phyloP scores from a whole-genome alignment of 345 rosid species.

The Raphanus raphanistrum region DNA sequence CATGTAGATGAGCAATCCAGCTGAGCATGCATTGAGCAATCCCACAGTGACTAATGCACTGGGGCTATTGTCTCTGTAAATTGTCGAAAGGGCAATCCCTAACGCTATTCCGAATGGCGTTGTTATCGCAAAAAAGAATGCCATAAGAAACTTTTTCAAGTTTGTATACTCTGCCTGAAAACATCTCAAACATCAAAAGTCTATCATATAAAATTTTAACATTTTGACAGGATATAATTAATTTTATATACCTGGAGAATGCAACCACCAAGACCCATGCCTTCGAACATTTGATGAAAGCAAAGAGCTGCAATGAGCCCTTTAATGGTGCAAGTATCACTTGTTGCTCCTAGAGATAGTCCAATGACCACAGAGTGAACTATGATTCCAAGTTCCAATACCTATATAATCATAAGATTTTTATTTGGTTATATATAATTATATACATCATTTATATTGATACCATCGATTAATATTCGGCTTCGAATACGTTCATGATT shows the following conservation, averaged over 20 bases:
- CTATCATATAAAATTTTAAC: background rate
- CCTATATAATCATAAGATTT: slow-evolving; percentile 28
- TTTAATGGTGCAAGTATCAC: slow-evolving; percentile 64
- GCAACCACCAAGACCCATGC: slow-evolving; percentile 88
- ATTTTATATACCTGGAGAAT: slow-evolving; percentile 56
- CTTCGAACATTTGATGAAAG: slow-evolving; percentile 90
- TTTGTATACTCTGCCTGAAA: slow-evolving; percentile 55
- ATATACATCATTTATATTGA: background rate
- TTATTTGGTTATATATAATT: background rate
- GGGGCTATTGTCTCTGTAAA: slow-evolving; percentile 58
- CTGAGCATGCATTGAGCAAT: slow-evolving; percentile 65
- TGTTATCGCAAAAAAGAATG: slow-evolving; percentile 40
- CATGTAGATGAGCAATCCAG: slow-evolving; percentile 76
- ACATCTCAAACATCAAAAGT: background rate
- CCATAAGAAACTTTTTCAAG: slow-evolving; percentile 48
- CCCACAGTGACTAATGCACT: slow-evolving; percentile 63
- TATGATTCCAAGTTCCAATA: slow-evolving; percentile 70
- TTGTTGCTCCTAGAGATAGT: slow-evolving; percentile 67
- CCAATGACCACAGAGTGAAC: slow-evolving; percentile 81
- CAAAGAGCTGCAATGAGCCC: slow-evolving; percentile 79
- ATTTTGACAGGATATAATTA: background rate
- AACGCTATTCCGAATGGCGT: slow-evolving; percentile 69
- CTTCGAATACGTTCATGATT: background rate
- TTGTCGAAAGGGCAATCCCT: slow-evolving; percentile 55
- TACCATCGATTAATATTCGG: background rate